Evolutionary conservation across 208 protist species (phyloP), one percentile per base, ranked within the genome.

Genomic region (Tritrichomonas foetus): DNA sequence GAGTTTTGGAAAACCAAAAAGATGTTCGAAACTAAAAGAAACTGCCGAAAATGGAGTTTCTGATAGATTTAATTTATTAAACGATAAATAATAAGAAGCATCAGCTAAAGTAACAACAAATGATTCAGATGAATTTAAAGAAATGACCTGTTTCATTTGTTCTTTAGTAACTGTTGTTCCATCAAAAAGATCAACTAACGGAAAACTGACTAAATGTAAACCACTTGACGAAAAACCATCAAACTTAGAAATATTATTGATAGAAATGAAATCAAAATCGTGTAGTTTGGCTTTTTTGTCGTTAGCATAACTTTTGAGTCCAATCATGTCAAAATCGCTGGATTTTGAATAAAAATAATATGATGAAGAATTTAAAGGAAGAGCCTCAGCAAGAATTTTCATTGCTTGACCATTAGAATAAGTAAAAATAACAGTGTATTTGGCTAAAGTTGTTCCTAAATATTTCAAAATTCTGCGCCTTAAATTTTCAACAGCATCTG

Each of bases 391-490:
- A 47, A 89, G 33, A 22, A 39, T 5, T 57, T 89, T 89, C 11
- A 89, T 14, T 33, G 78, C 41, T 36, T 25, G 41, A 33, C 44
- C 25, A 39, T 49, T 16, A 5, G 41, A 61, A 47, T 89, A 33
- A 61, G 78, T 89, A 39, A 89, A 89, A 53, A 89, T 39, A 50
- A 44, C 44, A 47, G 78, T 57, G 30, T 89, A 89, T 57, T 89
- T 49, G 47, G 27, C 39, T 11, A 89, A 22, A 25, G 44, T 27
- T 1, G 78, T 89, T 33, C 47, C 47, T 39, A 89, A 57, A 20
- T 41, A 39, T n/a, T 89, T 49, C 27, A 57, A 20, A 61, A 89
- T 57, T 0, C 0, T 33, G 16, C 25, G 25, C 39, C 78, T 53
- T 14, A 89, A n/a, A 57, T 57, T n/a, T 22, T 89, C 47, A 57